Conservation (phyloP, 2,329 filamentous ascomycete species). For the Achaetomium macrosporum region DNA sequence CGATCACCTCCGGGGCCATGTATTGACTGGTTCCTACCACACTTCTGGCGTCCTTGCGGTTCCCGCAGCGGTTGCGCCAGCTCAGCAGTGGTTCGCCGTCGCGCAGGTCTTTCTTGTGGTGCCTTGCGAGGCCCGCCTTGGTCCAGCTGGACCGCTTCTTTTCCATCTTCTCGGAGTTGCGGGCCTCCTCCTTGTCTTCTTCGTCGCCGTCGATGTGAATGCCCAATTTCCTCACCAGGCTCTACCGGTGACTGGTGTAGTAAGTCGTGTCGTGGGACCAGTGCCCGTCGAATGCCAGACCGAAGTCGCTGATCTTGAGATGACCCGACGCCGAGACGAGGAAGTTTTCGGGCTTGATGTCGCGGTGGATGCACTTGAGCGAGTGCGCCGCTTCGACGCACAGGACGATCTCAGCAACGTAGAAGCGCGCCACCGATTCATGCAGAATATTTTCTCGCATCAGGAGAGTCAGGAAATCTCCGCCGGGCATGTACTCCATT, state of each 20-base stretch:
- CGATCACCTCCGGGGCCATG: constrained; percentile 93
- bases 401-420: constrained; percentile 91
- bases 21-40: constrained; percentile 95
- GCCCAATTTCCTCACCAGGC: constrained; percentile 67
- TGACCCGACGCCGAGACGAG: constrained; percentile 83
- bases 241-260: constrained; percentile 77
- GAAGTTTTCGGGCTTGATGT: constrained; percentile 97
- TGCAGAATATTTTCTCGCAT: constrained; percentile 78
- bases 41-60: constrained; percentile 70
- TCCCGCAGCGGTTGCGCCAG: constrained; percentile 64
- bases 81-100: constrained; percentile 51
- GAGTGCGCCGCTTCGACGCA: constrained; percentile 89
- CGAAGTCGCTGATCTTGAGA: constrained; percentile 93
- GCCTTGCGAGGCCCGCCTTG: constrained; percentile 34
- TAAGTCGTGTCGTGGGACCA: constrained; percentile 89
- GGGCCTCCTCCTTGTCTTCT: constrained; percentile 55
- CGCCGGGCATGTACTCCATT: constrained; percentile 98
- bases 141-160: constrained; percentile 38
- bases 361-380: constrained; percentile 86
- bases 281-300: constrained; percentile 88
- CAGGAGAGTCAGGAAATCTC: constrained; percentile 83
- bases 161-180: constrained; percentile 32
- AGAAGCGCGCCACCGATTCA: constrained; percentile 75
- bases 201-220: constrained; percentile 69
- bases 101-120: constrained; percentile 31